phyloP scores from a whole-genome alignment of 345 rosid genomes.

The Syzygium jambos region DNA sequence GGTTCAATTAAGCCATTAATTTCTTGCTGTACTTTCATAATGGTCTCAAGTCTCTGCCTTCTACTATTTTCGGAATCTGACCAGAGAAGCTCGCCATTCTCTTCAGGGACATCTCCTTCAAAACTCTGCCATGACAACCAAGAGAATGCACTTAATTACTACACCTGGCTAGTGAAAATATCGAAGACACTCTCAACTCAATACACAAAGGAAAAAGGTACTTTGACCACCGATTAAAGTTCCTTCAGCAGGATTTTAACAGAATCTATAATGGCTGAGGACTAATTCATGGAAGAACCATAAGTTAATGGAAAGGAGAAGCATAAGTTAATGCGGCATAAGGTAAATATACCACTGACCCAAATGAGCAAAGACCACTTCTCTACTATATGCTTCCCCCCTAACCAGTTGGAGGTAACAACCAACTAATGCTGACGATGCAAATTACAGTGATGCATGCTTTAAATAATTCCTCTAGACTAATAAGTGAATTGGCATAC shows the following conservation, averaged over 20 bases:
- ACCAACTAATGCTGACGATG: neutral
- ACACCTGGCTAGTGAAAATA: neutral
- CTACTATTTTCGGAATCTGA: conserved; percentile 51
- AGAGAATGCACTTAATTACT: neutral
- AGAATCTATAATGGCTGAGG: neutral
- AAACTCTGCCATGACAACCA: conserved; percentile 26
- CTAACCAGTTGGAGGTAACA: neutral
- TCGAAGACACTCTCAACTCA: neutral
- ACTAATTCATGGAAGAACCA: neutral
- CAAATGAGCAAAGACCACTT: neutral
- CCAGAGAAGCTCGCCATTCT: conserved; percentile 26
- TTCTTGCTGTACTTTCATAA: conserved; percentile 52
- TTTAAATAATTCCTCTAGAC: neutral
- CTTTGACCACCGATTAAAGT: neutral
- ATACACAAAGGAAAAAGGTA: neutral
- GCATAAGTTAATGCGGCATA: neutral
- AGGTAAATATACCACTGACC: neutral
- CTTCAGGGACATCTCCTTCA: conserved; percentile 12
- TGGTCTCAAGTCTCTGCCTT: conserved; percentile 58
- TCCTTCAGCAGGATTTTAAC: neutral
- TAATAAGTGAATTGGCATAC: conserved; percentile 21
- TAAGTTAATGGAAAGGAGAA: neutral
- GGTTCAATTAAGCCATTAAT: conserved; percentile 61
- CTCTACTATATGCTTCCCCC: neutral
- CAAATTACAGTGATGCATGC: neutral